These are phyloP conservation scores for Wickerhamiella cacticola DNA, from an alignment of 805 yeast species.

Conservation along the genomic window DNA sequence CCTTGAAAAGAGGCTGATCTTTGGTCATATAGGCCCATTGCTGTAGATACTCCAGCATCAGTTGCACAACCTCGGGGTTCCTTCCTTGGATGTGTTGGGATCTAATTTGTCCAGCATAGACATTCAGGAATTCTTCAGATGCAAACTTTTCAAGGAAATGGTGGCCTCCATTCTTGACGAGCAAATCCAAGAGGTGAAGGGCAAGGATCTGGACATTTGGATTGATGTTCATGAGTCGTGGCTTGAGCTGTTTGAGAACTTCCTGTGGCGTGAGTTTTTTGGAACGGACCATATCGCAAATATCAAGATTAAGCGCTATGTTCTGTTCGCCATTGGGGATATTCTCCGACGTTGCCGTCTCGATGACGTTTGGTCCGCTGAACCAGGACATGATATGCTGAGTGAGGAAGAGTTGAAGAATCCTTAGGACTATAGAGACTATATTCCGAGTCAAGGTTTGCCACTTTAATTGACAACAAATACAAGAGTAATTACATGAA, in stretches of 20 bases:
- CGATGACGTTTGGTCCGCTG: conserved; percentile 38
- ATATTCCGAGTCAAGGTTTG: too few relatives aligned
- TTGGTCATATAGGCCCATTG: conserved; percentile 68
- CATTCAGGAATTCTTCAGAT: conserved; percentile 76
- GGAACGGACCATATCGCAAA: conserved; percentile 76
- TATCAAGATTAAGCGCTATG: conserved; percentile 56
- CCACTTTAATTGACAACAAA: too few relatives aligned
- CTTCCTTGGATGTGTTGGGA: conserved; percentile 31
- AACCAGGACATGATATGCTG: conserved; percentile 29
- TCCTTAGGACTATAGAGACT: too few relatives aligned
- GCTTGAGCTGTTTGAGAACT: conserved; percentile 75
- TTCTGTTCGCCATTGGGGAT: conserved; percentile 88
- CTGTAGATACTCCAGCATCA: conserved; percentile 53
- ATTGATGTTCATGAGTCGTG: conserved; percentile 54
- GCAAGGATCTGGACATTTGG: conserved; percentile 72
- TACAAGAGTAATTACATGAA: too few relatives aligned
- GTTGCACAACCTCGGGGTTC: conserved; percentile 44
- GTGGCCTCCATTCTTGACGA: conserved; percentile 85
- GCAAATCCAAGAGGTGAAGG: conserved; percentile 66
- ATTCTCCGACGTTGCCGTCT: conserved; percentile 74
- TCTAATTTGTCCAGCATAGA: conserved; percentile 53
- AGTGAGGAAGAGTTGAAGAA: background rate
- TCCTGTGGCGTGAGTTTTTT: conserved; percentile 67
- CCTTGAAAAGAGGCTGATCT: conserved; percentile 49
- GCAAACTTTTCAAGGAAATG: conserved; percentile 72